Conservation (phyloP, 1,139 yeast species). For the Sugiyamaella castrensis region DNA sequence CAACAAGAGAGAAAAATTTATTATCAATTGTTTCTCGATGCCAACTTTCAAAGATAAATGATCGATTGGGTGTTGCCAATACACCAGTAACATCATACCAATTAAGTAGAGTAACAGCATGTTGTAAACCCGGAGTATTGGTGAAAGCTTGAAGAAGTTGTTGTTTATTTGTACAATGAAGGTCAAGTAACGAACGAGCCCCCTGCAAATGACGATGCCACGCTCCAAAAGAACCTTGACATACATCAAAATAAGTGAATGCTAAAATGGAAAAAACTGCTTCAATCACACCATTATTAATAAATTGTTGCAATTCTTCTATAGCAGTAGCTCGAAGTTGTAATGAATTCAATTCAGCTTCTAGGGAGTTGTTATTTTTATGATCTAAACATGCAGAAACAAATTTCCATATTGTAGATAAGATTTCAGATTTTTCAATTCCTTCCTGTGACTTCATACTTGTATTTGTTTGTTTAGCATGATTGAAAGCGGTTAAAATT, state of each 20-base stretch:
- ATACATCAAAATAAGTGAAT: slow-evolving; percentile 26
- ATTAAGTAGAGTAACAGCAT: slow-evolving; percentile 24
- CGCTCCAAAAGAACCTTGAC: slow-evolving; percentile 24
- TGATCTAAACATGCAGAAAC: slow-evolving; percentile 21
- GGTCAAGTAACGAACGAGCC: slow-evolving; percentile 24
- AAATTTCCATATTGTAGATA: slow-evolving; percentile 26
- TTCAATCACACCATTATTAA: slow-evolving; percentile 22
- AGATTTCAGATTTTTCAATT: slow-evolving; percentile 17
- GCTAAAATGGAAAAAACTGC: slow-evolving; percentile 27
- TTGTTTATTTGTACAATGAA: slow-evolving; percentile 21
- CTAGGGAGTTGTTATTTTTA: slow-evolving; percentile 6
- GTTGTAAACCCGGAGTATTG: slow-evolving; percentile 24
- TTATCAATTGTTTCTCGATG: slow-evolving; percentile 24
- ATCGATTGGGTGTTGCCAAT: slow-evolving; percentile 17
- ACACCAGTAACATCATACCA: slow-evolving; percentile 29
- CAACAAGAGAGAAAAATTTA: slow-evolving; percentile 23
- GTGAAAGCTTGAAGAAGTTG: slow-evolving; percentile 15
- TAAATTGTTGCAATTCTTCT: slow-evolving; percentile 22
- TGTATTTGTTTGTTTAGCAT: slow-evolving; percentile 19
- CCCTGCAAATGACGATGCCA: slow-evolving; percentile 26
- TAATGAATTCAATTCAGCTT: slow-evolving; percentile 19
- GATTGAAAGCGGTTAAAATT: slow-evolving; percentile 23
- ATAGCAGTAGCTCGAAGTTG: slow-evolving; percentile 23
- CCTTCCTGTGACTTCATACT: slow-evolving; percentile 12
- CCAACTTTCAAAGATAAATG: slow-evolving; percentile 25